A percentile compares a stretch with the other conserved stretches of the same genome.
Evolutionary conservation across 2,329 filamentous ascomycete genomes (phyloP).

Genomic region (Curvularia hawaiiensis): DNA sequence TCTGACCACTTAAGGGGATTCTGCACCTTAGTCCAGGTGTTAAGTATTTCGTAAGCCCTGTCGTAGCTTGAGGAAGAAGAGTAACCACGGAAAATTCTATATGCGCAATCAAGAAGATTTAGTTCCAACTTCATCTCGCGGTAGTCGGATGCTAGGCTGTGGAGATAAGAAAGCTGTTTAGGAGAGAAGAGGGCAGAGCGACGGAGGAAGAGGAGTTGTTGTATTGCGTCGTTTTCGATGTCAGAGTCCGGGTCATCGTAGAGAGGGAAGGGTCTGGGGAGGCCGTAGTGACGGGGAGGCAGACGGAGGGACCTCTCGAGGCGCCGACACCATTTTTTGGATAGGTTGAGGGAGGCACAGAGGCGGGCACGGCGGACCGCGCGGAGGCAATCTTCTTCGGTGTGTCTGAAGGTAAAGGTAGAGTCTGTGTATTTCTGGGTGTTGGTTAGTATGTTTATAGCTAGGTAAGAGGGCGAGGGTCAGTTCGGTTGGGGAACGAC

Average conservation of each 20-base stretch:
- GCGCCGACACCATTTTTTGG: slow-evolving; percentile 18
- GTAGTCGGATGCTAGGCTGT: slow-evolving; percentile 26
- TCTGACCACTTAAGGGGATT: slow-evolving; percentile 38
- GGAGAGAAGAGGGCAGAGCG: slow-evolving; percentile 27
- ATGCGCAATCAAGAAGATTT: slow-evolving; percentile 5
- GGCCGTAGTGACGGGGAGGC: slow-evolving; percentile 32
- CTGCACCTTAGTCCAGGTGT: no score
- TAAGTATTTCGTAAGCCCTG: no score
- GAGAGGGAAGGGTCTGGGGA: slow-evolving; percentile 6
- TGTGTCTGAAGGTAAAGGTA: slow-evolving; percentile 26
- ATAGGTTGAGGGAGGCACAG: slow-evolving; percentile 19
- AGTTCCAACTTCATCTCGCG: slow-evolving; percentile 21
- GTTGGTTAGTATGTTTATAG: not conserved
- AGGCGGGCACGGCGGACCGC: slow-evolving; percentile 33
- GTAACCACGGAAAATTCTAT: slow-evolving; percentile 16
- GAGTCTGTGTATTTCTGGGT: slow-evolving; percentile 19
- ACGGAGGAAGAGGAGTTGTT: slow-evolving; percentile 29
- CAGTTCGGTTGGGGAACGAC: not conserved
- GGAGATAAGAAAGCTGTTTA: slow-evolving; percentile 23
- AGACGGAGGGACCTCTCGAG: slow-evolving; percentile 31
- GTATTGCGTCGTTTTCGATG: slow-evolving; percentile 27
- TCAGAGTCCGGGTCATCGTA: not conserved
- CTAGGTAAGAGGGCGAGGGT: not conserved
- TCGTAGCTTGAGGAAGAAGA: no score
- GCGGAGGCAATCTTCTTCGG: slow-evolving; percentile 41